phyloP scores from a whole-genome alignment of 1,284 basidiomycete genomes.

The Tylopilus sp. region DNA sequence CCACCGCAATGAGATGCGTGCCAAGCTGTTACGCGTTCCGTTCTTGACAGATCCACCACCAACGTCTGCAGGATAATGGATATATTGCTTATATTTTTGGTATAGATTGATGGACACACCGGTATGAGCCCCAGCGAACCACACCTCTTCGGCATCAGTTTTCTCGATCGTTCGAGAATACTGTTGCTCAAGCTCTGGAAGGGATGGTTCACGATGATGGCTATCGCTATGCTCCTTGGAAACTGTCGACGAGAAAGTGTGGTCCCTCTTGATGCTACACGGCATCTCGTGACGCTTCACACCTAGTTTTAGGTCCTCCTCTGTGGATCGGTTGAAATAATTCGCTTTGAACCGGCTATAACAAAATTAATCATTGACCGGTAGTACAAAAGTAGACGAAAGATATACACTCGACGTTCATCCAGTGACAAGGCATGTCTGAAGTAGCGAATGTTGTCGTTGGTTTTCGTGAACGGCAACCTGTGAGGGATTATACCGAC shows the following conservation, averaged over 20 bases:
- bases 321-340: slow-evolving; percentile 40
- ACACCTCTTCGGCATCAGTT: slow-evolving; percentile 49
- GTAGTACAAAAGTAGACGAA: not conserved
- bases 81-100: not conserved
- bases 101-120: slow-evolving; percentile 26
- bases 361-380: not conserved
- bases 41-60: slow-evolving; percentile 51
- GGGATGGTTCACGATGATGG: slow-evolving; percentile 3
- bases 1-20: slow-evolving; percentile 54
- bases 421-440: slow-evolving; percentile 58
- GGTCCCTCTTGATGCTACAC: slow-evolving; percentile 15
- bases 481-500: slow-evolving; percentile 56
- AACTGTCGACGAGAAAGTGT: not conserved
- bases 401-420: slow-evolving; percentile 45
- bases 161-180: slow-evolving; percentile 10
- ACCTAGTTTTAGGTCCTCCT: slow-evolving; percentile 38
- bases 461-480: slow-evolving; percentile 52
- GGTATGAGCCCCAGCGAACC: slow-evolving; percentile 49
- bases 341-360: slow-evolving; percentile 48
- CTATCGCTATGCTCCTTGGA: slow-evolving; percentile 2
- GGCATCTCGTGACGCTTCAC: slow-evolving; percentile 49
- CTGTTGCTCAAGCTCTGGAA: slow-evolving; percentile 27
- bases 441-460: slow-evolving; percentile 49
- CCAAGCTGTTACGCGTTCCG: slow-evolving; percentile 41
- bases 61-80: slow-evolving; percentile 38